Evolutionary conservation across 1,139 yeast species (phyloP), one percentile per base, ranked within the genome.

Genomic region (Debaryomyces sp.): DNA sequence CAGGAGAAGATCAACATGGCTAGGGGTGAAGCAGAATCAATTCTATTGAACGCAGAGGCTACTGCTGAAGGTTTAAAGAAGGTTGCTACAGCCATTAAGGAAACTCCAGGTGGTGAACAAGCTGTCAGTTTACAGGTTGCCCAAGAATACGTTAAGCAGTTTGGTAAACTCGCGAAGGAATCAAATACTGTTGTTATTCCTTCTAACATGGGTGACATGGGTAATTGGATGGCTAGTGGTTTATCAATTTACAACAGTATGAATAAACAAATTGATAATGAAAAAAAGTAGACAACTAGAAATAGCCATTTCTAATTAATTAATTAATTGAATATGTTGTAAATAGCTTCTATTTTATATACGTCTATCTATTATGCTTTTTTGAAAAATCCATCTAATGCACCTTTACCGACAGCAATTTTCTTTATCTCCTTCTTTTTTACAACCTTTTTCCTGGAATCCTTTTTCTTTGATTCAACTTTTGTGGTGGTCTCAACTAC

Each of bases 91-190:
- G 90, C 95, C 24, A 87, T 89, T 57, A 68, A 77, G 48, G 77
- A 78, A 45, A 81, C 89, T 18, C 85, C 88, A 6, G 87, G 87
- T 51, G 94, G 95, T 42, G 72, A 71, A 50, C 87, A 86, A 45
- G 96, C 96, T 4, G 90, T 89, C 37, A 74, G 85, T 30, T 76
- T 89, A 55, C 91, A 85, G 65, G 85, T 89, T 43, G 96, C 96
- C 18, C 94, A 87, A 63, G 88, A 86, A 61, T 89, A 89, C 64
- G 89, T 89, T 51, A 87, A 84, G 50, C 89, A 92, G 43, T 89
- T 89, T 63, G 88, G 89, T 44, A 84, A 88, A 56, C 75, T 89
- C 63, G 96, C 96, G 40, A 88, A 89, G 73, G 92, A 87, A 64
- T 73, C 87, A 41, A 89, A 87, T 61, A 86, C 95, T 1, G 80